These are phyloP conservation scores for Scytalidium lignicola DNA, from an alignment of 2,329 filamentous ascomycete species.

Conservation along the genomic window DNA sequence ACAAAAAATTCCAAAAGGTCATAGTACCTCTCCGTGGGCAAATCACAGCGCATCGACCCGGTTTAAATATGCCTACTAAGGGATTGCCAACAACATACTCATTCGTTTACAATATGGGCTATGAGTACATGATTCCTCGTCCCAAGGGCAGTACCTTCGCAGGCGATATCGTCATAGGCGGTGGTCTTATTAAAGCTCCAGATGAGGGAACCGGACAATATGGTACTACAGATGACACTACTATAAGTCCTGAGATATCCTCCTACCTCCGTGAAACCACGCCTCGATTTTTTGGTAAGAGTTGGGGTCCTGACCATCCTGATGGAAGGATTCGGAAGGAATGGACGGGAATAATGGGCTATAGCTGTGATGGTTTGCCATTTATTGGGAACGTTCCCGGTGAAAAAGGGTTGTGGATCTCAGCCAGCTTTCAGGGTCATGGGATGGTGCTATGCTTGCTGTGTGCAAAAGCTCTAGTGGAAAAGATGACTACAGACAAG, in stretches of 20 bases:
- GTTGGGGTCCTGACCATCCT: slow-evolving; percentile 41
- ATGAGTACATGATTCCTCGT: slow-evolving; percentile 63
- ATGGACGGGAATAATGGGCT: slow-evolving; percentile 53
- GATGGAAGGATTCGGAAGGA: slow-evolving; percentile 41
- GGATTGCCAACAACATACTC: slow-evolving; percentile 30
- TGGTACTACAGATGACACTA: slow-evolving; percentile 52
- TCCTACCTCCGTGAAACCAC: slow-evolving; percentile 39
- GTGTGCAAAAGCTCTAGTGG: slow-evolving; percentile 50
- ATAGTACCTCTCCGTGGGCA: slow-evolving; percentile 48
- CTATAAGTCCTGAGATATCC: slow-evolving; percentile 44
- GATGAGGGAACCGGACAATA: slow-evolving; percentile 42
- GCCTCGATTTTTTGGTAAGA: slow-evolving; percentile 44
- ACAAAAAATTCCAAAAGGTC: slow-evolving; percentile 33
- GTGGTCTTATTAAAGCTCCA: slow-evolving; percentile 41
- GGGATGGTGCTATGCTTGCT: slow-evolving; percentile 58
- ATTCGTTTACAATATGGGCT: slow-evolving; percentile 55
- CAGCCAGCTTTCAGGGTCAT: slow-evolving; percentile 6
- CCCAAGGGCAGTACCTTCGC: slow-evolving; percentile 37
- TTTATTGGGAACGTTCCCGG: slow-evolving; percentile 44
- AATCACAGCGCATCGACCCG: slow-evolving; percentile 37
- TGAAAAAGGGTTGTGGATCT: slow-evolving; percentile 23
- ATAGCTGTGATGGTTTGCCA: slow-evolving; percentile 46
- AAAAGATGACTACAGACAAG: slow-evolving; percentile 40
- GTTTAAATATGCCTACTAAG: slow-evolving; percentile 18
- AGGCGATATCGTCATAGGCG: slow-evolving; percentile 55